Evolutionary conservation across 2,329 filamentous ascomycete genomes (phyloP), one percentile per base, ranked within the genome.

Genomic region (Tympanopsis confertula): DNA sequence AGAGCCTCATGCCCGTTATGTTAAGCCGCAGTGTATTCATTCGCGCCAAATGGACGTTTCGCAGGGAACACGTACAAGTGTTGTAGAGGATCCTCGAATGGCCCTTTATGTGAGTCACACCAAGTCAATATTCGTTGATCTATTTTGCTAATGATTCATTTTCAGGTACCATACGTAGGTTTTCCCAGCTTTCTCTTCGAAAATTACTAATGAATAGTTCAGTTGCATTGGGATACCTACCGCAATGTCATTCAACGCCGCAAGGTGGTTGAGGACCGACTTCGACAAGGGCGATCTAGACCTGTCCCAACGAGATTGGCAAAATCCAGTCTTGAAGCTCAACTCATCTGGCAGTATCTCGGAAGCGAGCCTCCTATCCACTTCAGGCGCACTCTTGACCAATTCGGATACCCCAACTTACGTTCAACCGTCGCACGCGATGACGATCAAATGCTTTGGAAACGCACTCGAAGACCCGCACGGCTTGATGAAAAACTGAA

Each of bases 361-460:
- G 71, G 71, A 0, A 65, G 69, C 29, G 74, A 80, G 30, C 73
- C 72, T 0, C 74, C 75, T 0, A 56, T 80, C 1, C 78, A 81
- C 47, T 68, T 70, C 24, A 66, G 76, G 1, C 63, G 76, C 4
- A 79, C 76, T 0, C 49, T 81, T 4, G 76, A 81, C 41, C 75
- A 81, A 44, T 81, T 68, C 39, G 74, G 71, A 0, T 78, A 80
- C 38, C 75, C 75, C 0, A 74, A 71, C 2, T 56, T 81, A 0
- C 59, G 66, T 7, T 74, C 79, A 22, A 80, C 76, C 0, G 56
- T 71, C 30, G 69, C 72, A 0, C 59, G 76, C 14, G 77, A 81
- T 30, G 73, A 77, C 32, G 76, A 81, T 30, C 76, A 81, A 50
- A 79, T 81, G 70, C 54, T 81, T 5, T 81, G 79, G 52, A 81